Evolutionary conservation across 257 asterid species (phyloP), one percentile per base, ranked within the genome.

Genomic region (Solanum raphanifolium): DNA sequence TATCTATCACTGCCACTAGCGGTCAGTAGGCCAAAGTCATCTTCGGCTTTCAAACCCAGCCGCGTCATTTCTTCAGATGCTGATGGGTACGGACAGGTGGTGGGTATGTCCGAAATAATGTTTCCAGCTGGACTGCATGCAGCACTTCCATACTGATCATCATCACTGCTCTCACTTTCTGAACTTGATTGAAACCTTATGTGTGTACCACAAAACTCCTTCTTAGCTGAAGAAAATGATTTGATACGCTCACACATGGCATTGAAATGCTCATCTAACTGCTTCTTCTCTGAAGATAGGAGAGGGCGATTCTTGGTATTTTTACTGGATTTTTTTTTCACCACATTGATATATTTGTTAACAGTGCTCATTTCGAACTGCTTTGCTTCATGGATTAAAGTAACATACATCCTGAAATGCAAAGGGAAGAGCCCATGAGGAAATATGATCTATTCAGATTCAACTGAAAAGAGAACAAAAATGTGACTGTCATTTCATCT

Each of bases 41-140:
- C 90, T 69, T 91, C 98, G 73, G 85, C 89, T 93, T 93, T 94
- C 92, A 94, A 91, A 60, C 97, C 96, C 91, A 97, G 92, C 83
- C 98, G 92, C 62, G 86, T 91, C 87, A 84, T 94, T 91, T 97
- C 99, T 93, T 97, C 99, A 92, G 93, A 91, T 85, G 91, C 98
- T 16, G 99, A 97, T 60, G 99, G 99, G 89, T 97, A 95, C 87
- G 99, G 99, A 89, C 99, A 97, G 36, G 94, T 94, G 89, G 94
- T 92, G 60, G 93, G 93, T 90, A 91, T 92, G 69, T 95, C 98
- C 27, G 93, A 73, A 76, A 87, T 91, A 84, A 43, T 89, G 87
- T 88, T 90, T 88, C 89, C 92, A 88, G 88, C 86, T 46, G 89
- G 74, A 86, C 65, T 90, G 31, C 58, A 85, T 87, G 83, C 90